Evolutionary conservation across 1,139 yeast genomes (phyloP).

Genomic region (Suhomyces chickasaworum): DNA sequence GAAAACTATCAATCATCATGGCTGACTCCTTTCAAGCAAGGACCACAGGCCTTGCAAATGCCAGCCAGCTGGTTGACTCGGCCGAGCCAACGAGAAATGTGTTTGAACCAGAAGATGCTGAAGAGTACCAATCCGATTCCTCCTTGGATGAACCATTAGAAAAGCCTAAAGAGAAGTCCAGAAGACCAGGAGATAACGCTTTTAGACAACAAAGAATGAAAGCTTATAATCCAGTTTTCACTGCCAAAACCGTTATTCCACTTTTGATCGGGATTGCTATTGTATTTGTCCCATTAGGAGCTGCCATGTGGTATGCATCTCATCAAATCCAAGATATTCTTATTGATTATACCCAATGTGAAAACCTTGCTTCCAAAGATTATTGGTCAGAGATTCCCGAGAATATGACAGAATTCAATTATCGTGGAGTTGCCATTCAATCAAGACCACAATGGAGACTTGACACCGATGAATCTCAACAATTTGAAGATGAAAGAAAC

Average conservation of each 20-base stretch:
- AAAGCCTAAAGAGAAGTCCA: conserved; percentile 30
- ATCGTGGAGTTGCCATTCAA: conserved; percentile 33
- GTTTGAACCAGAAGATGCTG: conserved; percentile 7
- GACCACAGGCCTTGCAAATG: conserved; percentile 2
- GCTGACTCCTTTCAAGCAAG: conserved; percentile 8
- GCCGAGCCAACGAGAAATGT: neutral
- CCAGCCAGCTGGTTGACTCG: neutral
- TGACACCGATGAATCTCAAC: conserved; percentile 48
- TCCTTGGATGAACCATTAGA: conserved; percentile 10
- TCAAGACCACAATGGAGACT: conserved; percentile 69
- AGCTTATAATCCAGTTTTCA: conserved; percentile 74
- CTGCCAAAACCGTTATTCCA: conserved; percentile 89
- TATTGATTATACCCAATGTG: conserved; percentile 82
- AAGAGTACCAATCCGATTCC: conserved; percentile 13
- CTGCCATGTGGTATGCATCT: conserved; percentile 84
- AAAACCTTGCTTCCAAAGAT: conserved; percentile 53
- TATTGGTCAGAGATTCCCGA: conserved; percentile 63
- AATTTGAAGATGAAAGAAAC: conserved; percentile 56
- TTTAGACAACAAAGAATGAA: conserved; percentile 66
- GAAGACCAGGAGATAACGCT: conserved; percentile 60
- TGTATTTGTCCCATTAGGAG: conserved; percentile 91
- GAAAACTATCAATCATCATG: conserved; percentile 3
- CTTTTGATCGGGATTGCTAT: conserved; percentile 72
- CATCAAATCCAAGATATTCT: conserved; percentile 72
- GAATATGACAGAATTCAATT: conserved; percentile 54